Evolutionary conservation across 345 rosid genomes (phyloP), one percentile per base, ranked within the genome.

Genomic region (Capsella bursapastoris): DNA sequence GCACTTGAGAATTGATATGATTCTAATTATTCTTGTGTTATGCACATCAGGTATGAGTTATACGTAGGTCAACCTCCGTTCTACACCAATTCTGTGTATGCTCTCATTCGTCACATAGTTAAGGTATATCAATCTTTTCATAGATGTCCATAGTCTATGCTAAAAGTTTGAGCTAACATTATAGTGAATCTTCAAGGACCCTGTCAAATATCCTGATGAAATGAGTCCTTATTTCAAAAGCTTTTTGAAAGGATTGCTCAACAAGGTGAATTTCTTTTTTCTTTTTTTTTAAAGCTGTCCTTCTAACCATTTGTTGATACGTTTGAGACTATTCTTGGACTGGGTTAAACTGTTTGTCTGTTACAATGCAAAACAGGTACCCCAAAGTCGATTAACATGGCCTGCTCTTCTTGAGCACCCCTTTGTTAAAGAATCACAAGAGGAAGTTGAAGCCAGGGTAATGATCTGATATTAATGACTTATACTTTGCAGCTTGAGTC

Each of bases 41-140:
- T 73, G 25, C 25, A 22, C 8, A 67, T 78, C 86, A 95, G 99
- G 87, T 95, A 95, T 79, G 99, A 92, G 76, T 86, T 95, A 81
- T 95, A 80, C 74, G 99, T 95, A 52, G 99, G 99, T 58, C 97
- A 89, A 64, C 99, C 99, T 45, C 99, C 99, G 45, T 95, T 95
- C 84, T 95, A 92, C 83, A 95, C 97, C 45, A 95, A 92, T 83
- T 92, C 99, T 59, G 99, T 95, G 51, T 95, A 91, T 79, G 97
- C 99, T 52, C 95, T 95, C 76, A 90, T 95, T 73, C 86, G 96
- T 66, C 99, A 90, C 74, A 95, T 95, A 83, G 95, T 95, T 70
- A 92, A 90, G 97, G 99, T 95, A 80, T 28, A 70, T 64, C 41
- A 66, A 49, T 64, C 57, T 72, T 22, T 59, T 22, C 44, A 58